Percentiles rank a stretch among this genome's conserved stretches.
phyloP scores from a whole-genome alignment of 805 yeast genomes.

The Ogataea ramenticola region DNA sequence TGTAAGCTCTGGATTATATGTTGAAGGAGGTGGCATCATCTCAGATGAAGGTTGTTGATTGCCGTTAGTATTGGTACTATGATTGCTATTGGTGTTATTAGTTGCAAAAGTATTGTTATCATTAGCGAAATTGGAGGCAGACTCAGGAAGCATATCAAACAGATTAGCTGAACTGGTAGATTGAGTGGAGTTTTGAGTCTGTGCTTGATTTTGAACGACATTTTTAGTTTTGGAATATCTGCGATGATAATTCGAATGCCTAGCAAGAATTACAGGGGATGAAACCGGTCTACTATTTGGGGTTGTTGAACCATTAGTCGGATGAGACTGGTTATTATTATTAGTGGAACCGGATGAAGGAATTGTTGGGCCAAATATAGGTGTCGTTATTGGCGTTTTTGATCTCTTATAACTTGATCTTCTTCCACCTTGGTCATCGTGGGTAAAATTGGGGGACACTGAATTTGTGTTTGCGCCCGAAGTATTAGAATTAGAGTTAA shows the following conservation, averaged over 20 bases:
- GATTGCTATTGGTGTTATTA: background rate
- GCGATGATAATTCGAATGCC: constrained; percentile 9
- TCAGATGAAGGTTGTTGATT: background rate
- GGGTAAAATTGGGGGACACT: background rate
- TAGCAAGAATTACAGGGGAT: constrained; percentile 31
- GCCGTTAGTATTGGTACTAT: constrained; percentile 3
- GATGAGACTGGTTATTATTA: background rate
- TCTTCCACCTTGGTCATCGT: constrained; percentile 4
- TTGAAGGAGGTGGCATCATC: background rate
- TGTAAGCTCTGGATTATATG: background rate
- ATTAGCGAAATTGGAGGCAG: constrained; percentile 18
- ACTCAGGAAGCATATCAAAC: constrained; percentile 25
- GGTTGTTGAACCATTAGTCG: too few relatives aligned
- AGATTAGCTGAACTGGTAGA: constrained; percentile 8
- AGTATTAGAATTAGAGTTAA: too few relatives aligned
- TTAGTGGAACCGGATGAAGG: constrained; percentile 6
- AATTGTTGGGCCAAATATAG: constrained; percentile 28
- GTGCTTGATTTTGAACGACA: background rate
- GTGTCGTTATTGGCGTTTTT: constrained; percentile 33
- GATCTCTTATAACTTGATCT: constrained; percentile 24
- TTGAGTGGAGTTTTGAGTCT: constrained; percentile 9
- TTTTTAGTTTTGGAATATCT: background rate
- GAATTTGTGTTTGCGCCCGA: constrained; percentile 14
- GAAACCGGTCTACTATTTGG: constrained; percentile 16
- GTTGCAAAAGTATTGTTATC: too few relatives aligned